Base-by-base conservation (phyloP, 2,329 filamentous ascomycete genomes). In the Ophiognomonia clavigignenti-juglandacearum region DNA sequence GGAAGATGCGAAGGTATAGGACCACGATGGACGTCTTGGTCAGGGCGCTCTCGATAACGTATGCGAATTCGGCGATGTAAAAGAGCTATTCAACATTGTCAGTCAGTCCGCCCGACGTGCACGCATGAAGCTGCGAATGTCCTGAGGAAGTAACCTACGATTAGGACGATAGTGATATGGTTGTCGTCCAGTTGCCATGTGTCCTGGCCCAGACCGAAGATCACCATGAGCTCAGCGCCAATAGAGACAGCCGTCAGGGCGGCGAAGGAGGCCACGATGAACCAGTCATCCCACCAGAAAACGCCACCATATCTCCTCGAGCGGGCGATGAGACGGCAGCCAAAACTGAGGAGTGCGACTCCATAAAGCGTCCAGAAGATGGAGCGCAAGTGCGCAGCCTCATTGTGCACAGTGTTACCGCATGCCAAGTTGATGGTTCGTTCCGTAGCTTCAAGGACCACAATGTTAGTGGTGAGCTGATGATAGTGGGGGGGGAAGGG, bases 31-130 rank as follows among this genome's bases (percentile, higher is more conserved):
- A 59, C 24, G 58, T 49, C 42, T 64, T 64, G 41, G 59, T 60
- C 2, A 64, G 56, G 2, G 54, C 48, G 4, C 64, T 49, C 37
- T 47, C 52, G 39, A 34, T 44, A 4, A 66, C 48, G 52, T 69
- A 68, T 14, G 67, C 54, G 24, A 57, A 57, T 36, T 65, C 63
- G 29, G 57, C 60, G 29, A 61, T 44, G 53, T 62, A 67, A 52
- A 66, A 64, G 10, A 64, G 47, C 64, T 55, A 13, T 13, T 19
- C 22, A 24, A 9, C 22, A 14, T n/a, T 18, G 31, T 48, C 26
- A 48, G 41, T 13, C 11, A 4, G 7, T 16, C 14, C 3, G 4
- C 5, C 19, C 4, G 6, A 3, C 26, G 14, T 23, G 10, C 4
- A 4, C 13, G n/a, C 13, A 13, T 4, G 24, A 19, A 23, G 2